Conservation (phyloP, 345 rosid species). For the Eucalyptus tenuipes region DNA sequence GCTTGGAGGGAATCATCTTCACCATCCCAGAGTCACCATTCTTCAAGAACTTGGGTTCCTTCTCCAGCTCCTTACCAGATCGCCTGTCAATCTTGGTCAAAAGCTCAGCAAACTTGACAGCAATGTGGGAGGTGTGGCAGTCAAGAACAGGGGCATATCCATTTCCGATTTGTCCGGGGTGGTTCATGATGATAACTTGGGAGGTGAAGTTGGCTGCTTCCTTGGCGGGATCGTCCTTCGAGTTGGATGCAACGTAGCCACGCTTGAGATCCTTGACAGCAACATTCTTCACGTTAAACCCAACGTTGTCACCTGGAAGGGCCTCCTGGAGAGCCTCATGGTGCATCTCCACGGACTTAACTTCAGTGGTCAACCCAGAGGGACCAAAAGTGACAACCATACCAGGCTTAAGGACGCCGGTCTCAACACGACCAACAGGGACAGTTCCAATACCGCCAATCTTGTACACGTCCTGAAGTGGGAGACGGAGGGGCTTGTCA, state of each 20-base stretch:
- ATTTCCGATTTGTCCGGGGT: slow-evolving; percentile 86
- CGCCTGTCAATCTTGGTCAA: slow-evolving; percentile 72
- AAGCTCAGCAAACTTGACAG: slow-evolving; percentile 66
- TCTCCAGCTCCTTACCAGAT: slow-evolving; percentile 75
- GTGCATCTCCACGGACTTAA: slow-evolving; percentile 93
- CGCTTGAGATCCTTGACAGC: slow-evolving; percentile 86
- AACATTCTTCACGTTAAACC: slow-evolving; percentile 80
- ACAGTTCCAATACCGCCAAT: slow-evolving; percentile 86
- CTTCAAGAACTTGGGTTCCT: slow-evolving; percentile 81
- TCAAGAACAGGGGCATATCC: slow-evolving; percentile 82
- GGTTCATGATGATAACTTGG: slow-evolving; percentile 91
- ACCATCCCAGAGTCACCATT: slow-evolving; percentile 77
- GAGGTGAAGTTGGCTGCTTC: slow-evolving; percentile 73
- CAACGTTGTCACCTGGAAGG: slow-evolving; percentile 74
- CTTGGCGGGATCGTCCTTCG: slow-evolving; percentile 82
- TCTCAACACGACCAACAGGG: slow-evolving; percentile 72
- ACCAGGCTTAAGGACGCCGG: slow-evolving; percentile 64
- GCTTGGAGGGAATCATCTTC: slow-evolving; percentile 85
- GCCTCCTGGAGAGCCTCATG: slow-evolving; percentile 77
- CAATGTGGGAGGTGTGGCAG: slow-evolving; percentile 83
- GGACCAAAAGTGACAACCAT: slow-evolving; percentile 77
- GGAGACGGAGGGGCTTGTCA: slow-evolving; percentile 89
- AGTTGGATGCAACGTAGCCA: slow-evolving; percentile 75
- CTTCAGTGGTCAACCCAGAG: slow-evolving; percentile 70
- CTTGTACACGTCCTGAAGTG: slow-evolving; percentile 88